Percentiles rank a stretch among this genome's conserved stretches.
Conservation (phyloP, 2,329 filamentous ascomycete species). For the Colletotrichum agaves region DNA sequence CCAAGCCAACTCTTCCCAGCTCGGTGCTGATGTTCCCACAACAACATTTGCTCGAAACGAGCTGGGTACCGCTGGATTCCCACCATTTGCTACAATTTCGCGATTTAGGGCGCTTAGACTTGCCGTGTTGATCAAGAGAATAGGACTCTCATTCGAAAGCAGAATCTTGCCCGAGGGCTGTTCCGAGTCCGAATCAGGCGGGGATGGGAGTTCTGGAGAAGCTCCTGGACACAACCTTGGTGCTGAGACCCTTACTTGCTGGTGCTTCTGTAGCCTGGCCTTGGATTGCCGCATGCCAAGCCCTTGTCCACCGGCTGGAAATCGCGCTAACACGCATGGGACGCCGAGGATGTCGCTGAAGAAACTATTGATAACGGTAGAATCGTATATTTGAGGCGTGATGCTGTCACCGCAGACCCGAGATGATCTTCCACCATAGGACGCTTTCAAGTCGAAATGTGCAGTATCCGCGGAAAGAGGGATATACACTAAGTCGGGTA, state of each 20-base stretch:
- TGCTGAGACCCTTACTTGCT: conserved; percentile 45
- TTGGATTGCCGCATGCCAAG: conserved; percentile 76
- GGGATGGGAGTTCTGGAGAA: conserved; percentile 65
- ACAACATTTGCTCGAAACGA: conserved; percentile 93
- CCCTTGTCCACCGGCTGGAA: conserved; percentile 74
- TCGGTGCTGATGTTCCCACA: conserved; percentile 59
- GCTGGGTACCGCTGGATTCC: conserved; percentile 73
- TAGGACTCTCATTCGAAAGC: conserved; percentile 93
- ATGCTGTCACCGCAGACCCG: conserved; percentile 88
- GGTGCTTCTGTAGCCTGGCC: conserved; percentile 72
- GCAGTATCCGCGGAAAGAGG: conserved; percentile 76
- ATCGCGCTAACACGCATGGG: conserved; percentile 85
- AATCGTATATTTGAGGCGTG: conserved; percentile 75
- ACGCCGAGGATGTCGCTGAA: conserved; percentile 81
- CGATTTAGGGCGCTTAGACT: conserved; percentile 84
- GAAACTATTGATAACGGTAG: conserved; percentile 74
- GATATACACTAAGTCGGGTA: conserved; percentile 56
- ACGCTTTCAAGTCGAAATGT: conserved; percentile 57
- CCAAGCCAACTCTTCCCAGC: conserved; percentile 67
- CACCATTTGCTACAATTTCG: conserved; percentile 71
- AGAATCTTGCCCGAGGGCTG: conserved; percentile 67
- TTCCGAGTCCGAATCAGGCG: conserved; percentile 68
- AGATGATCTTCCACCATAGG: conserved; percentile 60
- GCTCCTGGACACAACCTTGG: conserved; percentile 58
- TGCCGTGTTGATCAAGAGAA: conserved; percentile 82